phyloP scores from a whole-genome alignment of 768 basidiomycete species.

The Pleurotus tuoliensis region DNA sequence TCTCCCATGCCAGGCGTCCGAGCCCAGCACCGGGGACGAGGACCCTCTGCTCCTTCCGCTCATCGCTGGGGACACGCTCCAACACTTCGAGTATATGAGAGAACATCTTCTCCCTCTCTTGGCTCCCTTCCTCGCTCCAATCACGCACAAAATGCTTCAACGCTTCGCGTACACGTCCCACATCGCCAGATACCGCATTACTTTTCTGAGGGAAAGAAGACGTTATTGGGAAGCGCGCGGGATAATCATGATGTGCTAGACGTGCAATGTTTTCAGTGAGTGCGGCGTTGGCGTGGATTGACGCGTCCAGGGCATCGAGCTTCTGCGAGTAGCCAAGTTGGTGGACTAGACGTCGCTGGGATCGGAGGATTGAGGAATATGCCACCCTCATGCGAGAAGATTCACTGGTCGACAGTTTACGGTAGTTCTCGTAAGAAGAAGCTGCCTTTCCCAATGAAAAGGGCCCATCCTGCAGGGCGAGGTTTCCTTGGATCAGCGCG shows the following conservation, averaged over 20 bases:
- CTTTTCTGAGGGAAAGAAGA: conserved; percentile 17
- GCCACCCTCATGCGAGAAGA: conserved; percentile 35
- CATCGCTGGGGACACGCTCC: conserved; percentile 19
- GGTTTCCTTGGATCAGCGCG: too few species aligned
- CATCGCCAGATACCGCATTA: background rate
- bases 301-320: conserved; percentile 38
- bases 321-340: conserved; percentile 53
- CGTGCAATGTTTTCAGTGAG: conserved; percentile 38
- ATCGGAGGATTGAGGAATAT: conserved; percentile 39
- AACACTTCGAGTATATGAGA: conserved; percentile 52
- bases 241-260: conserved; percentile 28
- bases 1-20: conserved; percentile 66
- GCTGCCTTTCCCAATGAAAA: conserved; percentile 46
- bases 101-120: conserved; percentile 54
- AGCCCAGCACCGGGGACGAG: conserved; percentile 66
- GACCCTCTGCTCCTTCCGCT: conserved; percentile 34
- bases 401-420: conserved; percentile 36
- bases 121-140: conserved; percentile 57
- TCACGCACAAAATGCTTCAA: conserved; percentile 70
- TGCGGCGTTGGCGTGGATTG: conserved; percentile 34
- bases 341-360: conserved; percentile 45
- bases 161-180: conserved; percentile 46
- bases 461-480: conserved; percentile 12
- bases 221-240: background rate
- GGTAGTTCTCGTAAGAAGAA: conserved; percentile 41